A percentile compares a stretch with the other conserved stretches of the same genome.
phyloP scores from a whole-genome alignment of 2,329 filamentous ascomycete species.

The Fusarium sp. region DNA sequence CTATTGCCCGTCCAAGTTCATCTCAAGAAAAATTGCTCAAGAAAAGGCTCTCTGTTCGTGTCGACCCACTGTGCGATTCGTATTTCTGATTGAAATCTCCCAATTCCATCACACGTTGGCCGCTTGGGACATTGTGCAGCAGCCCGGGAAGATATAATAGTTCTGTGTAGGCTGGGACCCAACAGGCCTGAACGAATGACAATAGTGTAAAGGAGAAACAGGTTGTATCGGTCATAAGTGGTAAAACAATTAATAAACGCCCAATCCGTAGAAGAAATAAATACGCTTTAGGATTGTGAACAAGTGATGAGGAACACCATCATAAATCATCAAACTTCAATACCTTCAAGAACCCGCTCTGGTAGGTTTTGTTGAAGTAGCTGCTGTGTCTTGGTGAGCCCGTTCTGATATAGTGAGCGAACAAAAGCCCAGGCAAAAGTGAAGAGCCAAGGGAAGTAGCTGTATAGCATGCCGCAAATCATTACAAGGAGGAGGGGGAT shows the following conservation, averaged over 20 bases:
- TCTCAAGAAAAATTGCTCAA: slow-evolving; percentile 6
- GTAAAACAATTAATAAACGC: slow-evolving; percentile 23
- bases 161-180: not conserved
- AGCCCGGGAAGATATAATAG: not conserved
- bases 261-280: slow-evolving; percentile 13
- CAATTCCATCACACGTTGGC: not conserved
- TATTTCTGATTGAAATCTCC: not conserved
- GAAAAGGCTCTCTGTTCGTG: not conserved
- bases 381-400: slow-evolving; percentile 41
- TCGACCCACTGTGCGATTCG: not conserved
- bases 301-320: slow-evolving; percentile 21
- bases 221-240: slow-evolving; percentile 15
- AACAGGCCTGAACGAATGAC: slow-evolving; percentile 10
- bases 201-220: not conserved
- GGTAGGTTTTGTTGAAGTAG: slow-evolving; percentile 39
- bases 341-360: slow-evolving; percentile 41
- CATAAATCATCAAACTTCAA: slow-evolving; percentile 42
- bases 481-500: slow-evolving; percentile 61
- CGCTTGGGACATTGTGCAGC: not conserved
- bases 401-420: slow-evolving; percentile 45
- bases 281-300: slow-evolving; percentile 26
- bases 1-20: slow-evolving; percentile 5
- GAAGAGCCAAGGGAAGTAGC: slow-evolving; percentile 60
- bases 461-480: slow-evolving; percentile 60
- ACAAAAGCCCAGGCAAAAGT: slow-evolving; percentile 47